These are phyloP conservation scores for Rhizophora apiculata DNA, from an alignment of 345 rosid species.

Conservation along the genomic window DNA sequence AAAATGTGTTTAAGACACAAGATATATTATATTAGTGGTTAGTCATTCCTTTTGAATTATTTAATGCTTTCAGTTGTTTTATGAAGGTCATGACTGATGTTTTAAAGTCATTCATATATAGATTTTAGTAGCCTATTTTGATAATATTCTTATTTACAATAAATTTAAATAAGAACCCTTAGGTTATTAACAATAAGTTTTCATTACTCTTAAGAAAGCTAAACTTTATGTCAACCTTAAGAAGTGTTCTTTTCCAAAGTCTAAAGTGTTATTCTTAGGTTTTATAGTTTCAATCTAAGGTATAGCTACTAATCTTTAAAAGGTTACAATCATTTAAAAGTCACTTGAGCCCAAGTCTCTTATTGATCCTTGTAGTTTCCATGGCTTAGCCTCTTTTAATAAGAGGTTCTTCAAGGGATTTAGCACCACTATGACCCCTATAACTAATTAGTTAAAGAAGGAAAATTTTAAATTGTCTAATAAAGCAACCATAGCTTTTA, in stretches of 20 bases:
- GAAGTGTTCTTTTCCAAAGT: not conserved
- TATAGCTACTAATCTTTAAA: not conserved
- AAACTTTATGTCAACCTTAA: not conserved
- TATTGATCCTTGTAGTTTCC: not conserved
- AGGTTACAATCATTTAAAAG: not conserved
- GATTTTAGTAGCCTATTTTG: not conserved
- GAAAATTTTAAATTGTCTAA: not conserved
- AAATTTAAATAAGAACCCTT: no score
- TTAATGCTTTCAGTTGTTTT: not conserved
- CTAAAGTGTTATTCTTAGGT: not conserved
- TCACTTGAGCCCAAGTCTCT: not conserved
- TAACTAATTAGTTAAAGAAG: not conserved
- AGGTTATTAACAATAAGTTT: not conserved
- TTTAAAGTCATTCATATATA: not conserved
- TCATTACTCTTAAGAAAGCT: not conserved
- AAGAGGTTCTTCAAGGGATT: not conserved
- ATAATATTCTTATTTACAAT: not conserved
- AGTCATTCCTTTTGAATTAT: not conserved
- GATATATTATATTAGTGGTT: not conserved
- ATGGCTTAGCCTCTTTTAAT: not conserved
- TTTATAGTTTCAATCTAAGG: not conserved
- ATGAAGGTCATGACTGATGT: not conserved
- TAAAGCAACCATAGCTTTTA: no score
- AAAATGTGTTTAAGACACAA: not conserved
- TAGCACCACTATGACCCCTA: not conserved